Base-by-base conservation (phyloP, 78 protist species). In the Dictyostelium capitatum region DNA sequence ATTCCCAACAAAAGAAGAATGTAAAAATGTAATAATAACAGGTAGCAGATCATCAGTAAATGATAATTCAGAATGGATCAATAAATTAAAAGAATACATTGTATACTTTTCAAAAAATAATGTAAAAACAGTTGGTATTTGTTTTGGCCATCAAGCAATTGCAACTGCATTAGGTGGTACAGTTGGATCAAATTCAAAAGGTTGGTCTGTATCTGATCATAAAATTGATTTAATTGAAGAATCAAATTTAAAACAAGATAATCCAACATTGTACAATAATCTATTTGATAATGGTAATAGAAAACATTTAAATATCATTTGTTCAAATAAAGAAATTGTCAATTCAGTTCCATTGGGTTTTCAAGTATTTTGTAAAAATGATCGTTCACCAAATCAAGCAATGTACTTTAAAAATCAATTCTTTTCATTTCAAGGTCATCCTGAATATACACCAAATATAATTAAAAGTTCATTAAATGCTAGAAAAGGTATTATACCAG, bases 121-220 rank as follows among this genome's bases (percentile, higher is more conserved):
- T 43, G 53, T 87, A 11, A 87, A 87, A 50, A 87, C 93, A 9
- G 83, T 87, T 65, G 93, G 93, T 32, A 50, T 87, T 12, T 87
- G 93, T 20, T 87, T 48, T 87, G 93, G 93, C 25, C 93, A 87
- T 77, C 93, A 87, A 77, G 93, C 79, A 0, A 77, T 87, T 11
- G 75, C 93, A 41, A 37, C 54, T 6, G 93, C 84, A 30, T 50
- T 87, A 41, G 84, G 84, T 19, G 93, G 93, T n/a, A 37, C 25
- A 3, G 84, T 87, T 7, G 11, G 28, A 11, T 11, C 20, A 5
- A 87, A 75, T 64, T 43, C 67, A 15, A 87, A 87, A 62, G 93
- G 93, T 41, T 87, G 93, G 93, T n/a, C 53, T 3, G 93, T 87
- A 6, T 87, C 93, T 9, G 85, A 87, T 50, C 54, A 77, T 57